These are phyloP conservation scores for Nigrospora sphaerica DNA, from an alignment of 2,329 filamentous ascomycete species.

Conservation along the genomic window DNA sequence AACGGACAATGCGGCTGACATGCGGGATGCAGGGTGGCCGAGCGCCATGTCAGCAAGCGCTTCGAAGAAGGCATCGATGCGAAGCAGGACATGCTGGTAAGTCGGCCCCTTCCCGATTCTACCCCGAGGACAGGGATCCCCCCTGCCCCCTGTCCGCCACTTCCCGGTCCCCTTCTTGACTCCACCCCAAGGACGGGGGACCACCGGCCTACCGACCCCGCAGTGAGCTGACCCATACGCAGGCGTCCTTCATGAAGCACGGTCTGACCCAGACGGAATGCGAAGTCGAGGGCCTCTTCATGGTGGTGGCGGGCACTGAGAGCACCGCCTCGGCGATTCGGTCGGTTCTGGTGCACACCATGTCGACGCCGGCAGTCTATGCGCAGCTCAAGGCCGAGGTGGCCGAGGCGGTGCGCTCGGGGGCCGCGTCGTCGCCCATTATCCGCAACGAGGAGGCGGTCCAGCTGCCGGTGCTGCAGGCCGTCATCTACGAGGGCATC, in stretches of 20 bases:
- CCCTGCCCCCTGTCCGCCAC: too few relatives aligned
- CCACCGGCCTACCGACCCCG: neutral
- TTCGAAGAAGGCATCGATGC: slow-evolving; percentile 32
- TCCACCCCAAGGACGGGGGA: too few relatives aligned
- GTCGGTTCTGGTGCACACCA: slow-evolving; percentile 36
- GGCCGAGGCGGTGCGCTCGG: slow-evolving; percentile 24
- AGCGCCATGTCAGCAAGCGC: slow-evolving; percentile 33
- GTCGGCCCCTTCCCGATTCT: neutral
- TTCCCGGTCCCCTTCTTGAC: too few relatives aligned
- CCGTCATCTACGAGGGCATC: slow-evolving; percentile 29
- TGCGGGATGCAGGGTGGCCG: slow-evolving; percentile 29
- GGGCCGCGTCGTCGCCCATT: slow-evolving; percentile 16
- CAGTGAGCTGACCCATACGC: neutral
- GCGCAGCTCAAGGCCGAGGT: slow-evolving; percentile 35
- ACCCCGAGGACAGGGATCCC: too few relatives aligned
- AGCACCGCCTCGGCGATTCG: slow-evolving; percentile 42
- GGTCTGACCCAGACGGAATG: slow-evolving; percentile 8
- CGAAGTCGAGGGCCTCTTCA: slow-evolving; percentile 11
- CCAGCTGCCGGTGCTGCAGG: slow-evolving; percentile 24
- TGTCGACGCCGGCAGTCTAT: slow-evolving; percentile 34
- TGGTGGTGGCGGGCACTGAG: slow-evolving; percentile 39
- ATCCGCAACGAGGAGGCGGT: slow-evolving; percentile 16
- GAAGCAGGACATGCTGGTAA: slow-evolving; percentile 41
- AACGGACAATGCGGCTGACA: neutral
- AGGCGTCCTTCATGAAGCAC: slow-evolving; percentile 14